Conservation (phyloP, 2,329 filamentous ascomycete species). For the Aaosphaeria pasadenensis region DNA sequence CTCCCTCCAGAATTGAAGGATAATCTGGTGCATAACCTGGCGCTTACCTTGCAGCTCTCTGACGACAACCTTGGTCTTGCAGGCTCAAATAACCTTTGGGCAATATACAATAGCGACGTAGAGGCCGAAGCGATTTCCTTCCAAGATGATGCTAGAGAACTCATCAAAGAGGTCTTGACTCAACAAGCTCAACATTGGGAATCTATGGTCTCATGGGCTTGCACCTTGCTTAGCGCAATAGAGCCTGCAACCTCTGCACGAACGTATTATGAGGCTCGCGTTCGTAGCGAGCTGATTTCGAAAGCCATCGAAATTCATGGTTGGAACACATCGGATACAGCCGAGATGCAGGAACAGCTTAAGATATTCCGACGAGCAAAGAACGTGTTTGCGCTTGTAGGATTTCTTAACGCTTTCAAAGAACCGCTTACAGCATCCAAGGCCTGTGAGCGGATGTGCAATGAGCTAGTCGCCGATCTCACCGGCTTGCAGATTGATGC, state of each 20-base stretch:
- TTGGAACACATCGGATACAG: conserved; percentile 33
- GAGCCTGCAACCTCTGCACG: conserved; percentile 17
- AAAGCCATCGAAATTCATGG: conserved; percentile 43
- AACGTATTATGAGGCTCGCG: conserved; percentile 43
- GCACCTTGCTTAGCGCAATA: conserved; percentile 18
- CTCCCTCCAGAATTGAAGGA: conserved; percentile 17
- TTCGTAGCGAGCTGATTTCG: conserved; percentile 34
- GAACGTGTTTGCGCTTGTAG: conserved; percentile 47
- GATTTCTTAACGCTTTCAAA: conserved; percentile 48
- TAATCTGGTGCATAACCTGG: conserved; percentile 48
- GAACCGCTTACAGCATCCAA: conserved; percentile 48
- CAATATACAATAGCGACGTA: conserved; percentile 45
- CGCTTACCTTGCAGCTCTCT: conserved; percentile 54
- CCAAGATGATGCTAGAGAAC: conserved; percentile 48
- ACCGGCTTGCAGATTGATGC: conserved; percentile 52
- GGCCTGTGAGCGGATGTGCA: conserved; percentile 53
- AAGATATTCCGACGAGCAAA: conserved; percentile 26
- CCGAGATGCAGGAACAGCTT: conserved; percentile 35
- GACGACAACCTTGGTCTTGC: conserved; percentile 60
- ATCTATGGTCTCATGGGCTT: conserved; percentile 24
- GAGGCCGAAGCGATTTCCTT: conserved; percentile 54
- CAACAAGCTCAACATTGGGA: conserved; percentile 12
- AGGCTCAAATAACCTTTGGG: conserved; percentile 54
- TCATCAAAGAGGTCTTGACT: conserved; percentile 45
- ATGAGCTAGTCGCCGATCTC: conserved; percentile 59